Base-by-base conservation (phyloP, 2,329 filamentous ascomycete species). In the Zymoseptoria passerinii region DNA sequence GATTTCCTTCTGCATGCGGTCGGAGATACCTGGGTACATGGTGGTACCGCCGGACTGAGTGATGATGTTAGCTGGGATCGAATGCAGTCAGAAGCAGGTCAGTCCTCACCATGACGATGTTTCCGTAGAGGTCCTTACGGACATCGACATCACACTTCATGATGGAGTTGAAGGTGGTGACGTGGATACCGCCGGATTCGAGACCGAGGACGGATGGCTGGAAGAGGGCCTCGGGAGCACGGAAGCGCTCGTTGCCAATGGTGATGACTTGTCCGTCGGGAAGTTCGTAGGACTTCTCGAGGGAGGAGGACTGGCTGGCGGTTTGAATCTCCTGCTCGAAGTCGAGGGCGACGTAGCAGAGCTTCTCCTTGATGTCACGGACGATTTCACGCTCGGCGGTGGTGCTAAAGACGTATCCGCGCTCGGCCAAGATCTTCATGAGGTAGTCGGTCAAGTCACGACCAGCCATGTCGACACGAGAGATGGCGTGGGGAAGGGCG, bases 1-100 rank as follows among this genome's bases (percentile, higher is more conserved):
- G 79, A 99, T 97, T 85, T 99, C 94, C 90, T 99, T 97, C 83
- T 99, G 94, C 94, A 99, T 97, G 86, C 94, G 94, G 85, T 99
- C 94, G 79, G 92, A 95, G 81, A 99, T 95, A 91, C 94, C 94
- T 73, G 94, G 94, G 85, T 97, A 99, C 94, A 99, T 97, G 79
- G 94, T 99, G 76, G 94, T 99, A 86, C 94, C 94, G 88, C 94
- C 94, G 85, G 94, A 99, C 92, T 96, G 70, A 18, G 56, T 53
- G 20, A 28, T 61, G 51, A 44, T 65, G 72, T 78, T 71, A 78
- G 75, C 70, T 52, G 52, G 58, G 56, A 27, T 49, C 23, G 7
- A 10, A 10, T 13, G 3, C 0, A 19, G 27, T 23, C 13, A 29
- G 10, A 10, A 35, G 28, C n/a, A 48, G 3, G 19, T 40, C 23